Evolutionary conservation across 768 basidiomycete species (phyloP).

Genomic region (Cytidiella melzeri): DNA sequence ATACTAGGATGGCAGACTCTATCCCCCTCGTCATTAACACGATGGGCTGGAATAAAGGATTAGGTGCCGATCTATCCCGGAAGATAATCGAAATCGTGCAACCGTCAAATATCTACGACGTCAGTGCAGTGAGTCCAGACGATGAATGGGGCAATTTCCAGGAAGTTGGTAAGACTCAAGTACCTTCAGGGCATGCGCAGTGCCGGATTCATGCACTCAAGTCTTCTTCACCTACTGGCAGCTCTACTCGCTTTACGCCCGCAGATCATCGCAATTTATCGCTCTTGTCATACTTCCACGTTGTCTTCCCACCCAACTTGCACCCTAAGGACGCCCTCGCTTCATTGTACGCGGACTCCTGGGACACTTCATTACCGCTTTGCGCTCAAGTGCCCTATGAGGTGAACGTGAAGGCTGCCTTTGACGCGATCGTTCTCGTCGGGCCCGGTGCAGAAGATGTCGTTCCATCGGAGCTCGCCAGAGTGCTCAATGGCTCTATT

Average conservation of each 20-base stretch:
- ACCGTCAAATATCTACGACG: conserved; percentile 55
- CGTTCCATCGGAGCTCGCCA: conserved; percentile 54
- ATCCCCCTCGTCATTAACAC: conserved; percentile 91
- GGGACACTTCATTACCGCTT: conserved; percentile 68
- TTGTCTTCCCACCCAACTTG: conserved; percentile 29
- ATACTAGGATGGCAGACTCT: conserved; percentile 41
- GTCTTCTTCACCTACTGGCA: conserved; percentile 39
- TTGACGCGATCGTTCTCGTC: conserved; percentile 60
- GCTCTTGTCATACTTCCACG: conserved; percentile 76
- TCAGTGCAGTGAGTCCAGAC: conserved; percentile 22
- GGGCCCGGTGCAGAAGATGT: conserved; percentile 82
- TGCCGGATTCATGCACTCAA: conserved; percentile 26
- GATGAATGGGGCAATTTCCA: conserved; percentile 5
- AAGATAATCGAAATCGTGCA: conserved; percentile 63
- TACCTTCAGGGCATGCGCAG: not conserved
- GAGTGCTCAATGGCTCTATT: conserved; percentile 74
- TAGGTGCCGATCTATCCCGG: conserved; percentile 73
- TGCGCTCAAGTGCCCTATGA: conserved; percentile 68
- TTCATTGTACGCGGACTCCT: conserved; percentile 34
- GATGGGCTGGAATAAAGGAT: conserved; percentile 95
- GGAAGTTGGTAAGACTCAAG: not conserved
- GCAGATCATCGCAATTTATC: conserved; percentile 68
- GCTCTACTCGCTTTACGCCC: conserved; percentile 43
- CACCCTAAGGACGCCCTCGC: conserved; percentile 13
- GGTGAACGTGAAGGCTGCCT: conserved; percentile 47